Evolutionary conservation across 352 stramenopile genomes (phyloP).

Genomic region (Phytophthora crassamura): DNA sequence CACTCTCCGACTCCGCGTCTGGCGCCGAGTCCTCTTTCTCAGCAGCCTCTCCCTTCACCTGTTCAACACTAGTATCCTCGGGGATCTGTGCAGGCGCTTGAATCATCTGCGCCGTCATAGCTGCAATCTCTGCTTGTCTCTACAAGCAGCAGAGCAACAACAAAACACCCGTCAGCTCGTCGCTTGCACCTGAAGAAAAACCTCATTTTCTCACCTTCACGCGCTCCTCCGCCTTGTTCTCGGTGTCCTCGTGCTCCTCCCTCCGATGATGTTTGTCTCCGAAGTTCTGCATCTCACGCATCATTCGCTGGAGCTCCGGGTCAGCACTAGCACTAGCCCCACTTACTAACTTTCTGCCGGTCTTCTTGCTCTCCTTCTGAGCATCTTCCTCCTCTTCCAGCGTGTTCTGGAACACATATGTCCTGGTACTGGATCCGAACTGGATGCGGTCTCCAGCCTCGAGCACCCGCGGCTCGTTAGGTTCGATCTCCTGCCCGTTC

Average conservation of each 20-base stretch:
- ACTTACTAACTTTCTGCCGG: neutral
- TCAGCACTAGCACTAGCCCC: conserved; percentile 10
- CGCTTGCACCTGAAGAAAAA: neutral
- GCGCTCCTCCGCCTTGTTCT: conserved; percentile 32
- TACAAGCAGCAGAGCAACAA: conserved; percentile 28
- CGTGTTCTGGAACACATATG: conserved; percentile 56
- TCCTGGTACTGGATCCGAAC: conserved; percentile 71
- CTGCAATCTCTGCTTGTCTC: conserved; percentile 71
- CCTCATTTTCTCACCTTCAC: conserved; percentile 41
- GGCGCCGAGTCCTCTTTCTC: conserved; percentile 23
- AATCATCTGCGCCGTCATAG: conserved; percentile 84
- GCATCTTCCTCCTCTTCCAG: conserved; percentile 7
- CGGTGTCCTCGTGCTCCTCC: neutral
- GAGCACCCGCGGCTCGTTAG: conserved; percentile 50
- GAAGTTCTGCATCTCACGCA: conserved; percentile 61
- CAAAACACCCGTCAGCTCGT: neutral
- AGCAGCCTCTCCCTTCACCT: neutral
- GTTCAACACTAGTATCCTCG: neutral
- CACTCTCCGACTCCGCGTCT: conserved; percentile 29
- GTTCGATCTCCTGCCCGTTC: conserved; percentile 69
- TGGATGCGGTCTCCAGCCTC: conserved; percentile 54
- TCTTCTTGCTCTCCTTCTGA: neutral
- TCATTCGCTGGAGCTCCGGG: conserved; percentile 41
- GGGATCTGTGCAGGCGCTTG: conserved; percentile 30
- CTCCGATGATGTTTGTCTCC: conserved; percentile 36